These are phyloP conservation scores for Zygotorulaspora sp. DNA, from an alignment of 805 yeast species.

Conservation along the genomic window DNA sequence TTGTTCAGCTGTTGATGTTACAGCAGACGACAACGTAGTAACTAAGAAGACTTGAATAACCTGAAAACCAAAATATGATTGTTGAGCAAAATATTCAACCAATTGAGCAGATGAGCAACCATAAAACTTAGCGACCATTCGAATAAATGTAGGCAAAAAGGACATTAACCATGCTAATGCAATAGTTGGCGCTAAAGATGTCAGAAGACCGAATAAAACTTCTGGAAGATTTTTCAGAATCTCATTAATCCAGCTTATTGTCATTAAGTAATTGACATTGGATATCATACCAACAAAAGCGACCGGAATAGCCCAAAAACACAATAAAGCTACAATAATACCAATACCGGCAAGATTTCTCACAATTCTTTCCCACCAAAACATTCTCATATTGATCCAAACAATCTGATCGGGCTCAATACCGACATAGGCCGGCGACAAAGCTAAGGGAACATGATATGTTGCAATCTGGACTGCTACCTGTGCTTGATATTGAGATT, in stretches of 20 bases:
- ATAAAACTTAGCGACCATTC: conserved; percentile 54
- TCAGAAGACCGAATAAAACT: conserved; percentile 54
- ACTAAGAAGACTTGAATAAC: conserved; percentile 68
- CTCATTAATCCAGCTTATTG: conserved; percentile 49
- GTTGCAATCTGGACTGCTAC: conserved; percentile 59
- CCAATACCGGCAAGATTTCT: conserved; percentile 50
- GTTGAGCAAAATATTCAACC: conserved; percentile 62
- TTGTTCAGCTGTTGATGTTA: conserved; percentile 60
- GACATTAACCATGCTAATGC: conserved; percentile 63
- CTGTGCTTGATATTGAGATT: conserved; percentile 70
- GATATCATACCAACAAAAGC: conserved; percentile 75
- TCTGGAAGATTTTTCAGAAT: conserved; percentile 56
- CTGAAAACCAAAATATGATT: conserved; percentile 63
- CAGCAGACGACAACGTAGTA: conserved; percentile 67
- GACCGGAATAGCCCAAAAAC: conserved; percentile 74
- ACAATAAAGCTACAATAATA: conserved; percentile 51
- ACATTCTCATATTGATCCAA: conserved; percentile 71
- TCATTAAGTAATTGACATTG: conserved; percentile 57
- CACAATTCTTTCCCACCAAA: conserved; percentile 71
- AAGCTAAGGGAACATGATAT: conserved; percentile 61
- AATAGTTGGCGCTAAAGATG: conserved; percentile 65
- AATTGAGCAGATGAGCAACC: conserved; percentile 56
- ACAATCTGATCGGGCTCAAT: conserved; percentile 57
- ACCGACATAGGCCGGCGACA: conserved; percentile 59
- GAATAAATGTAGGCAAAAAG: conserved; percentile 59